These are phyloP conservation scores for Acacia confusa DNA, from an alignment of 306 rosid genomes.

Conservation along the genomic window DNA sequence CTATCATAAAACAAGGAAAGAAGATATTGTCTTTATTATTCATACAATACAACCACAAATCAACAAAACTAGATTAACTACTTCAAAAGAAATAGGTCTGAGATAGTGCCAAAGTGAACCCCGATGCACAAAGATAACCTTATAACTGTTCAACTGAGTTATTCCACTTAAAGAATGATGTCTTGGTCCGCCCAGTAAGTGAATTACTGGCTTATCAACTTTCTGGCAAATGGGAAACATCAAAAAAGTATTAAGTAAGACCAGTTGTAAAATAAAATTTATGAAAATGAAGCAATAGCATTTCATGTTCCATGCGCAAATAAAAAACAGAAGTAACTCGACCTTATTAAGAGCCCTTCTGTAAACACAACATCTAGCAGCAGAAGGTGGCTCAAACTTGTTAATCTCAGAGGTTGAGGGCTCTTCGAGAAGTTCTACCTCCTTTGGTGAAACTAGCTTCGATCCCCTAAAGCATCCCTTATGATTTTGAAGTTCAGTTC, in stretches of 20 bases:
- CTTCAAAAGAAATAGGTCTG: constrained; percentile 23
- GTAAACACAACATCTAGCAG: constrained; percentile 72
- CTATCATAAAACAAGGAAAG: constrained; percentile 45
- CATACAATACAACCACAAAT: constrained; percentile 18
- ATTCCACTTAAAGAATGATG: constrained; percentile 67
- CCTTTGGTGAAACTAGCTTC: constrained; percentile 55
- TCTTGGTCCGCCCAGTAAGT: constrained; percentile 67
- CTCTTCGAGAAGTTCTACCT: constrained; percentile 53
- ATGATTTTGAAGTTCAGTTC: constrained; percentile 62
- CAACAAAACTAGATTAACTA: background rate
- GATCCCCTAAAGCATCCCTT: constrained; percentile 70
- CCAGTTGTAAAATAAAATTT: constrained; percentile 15
- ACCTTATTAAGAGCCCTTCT: constrained; percentile 65
- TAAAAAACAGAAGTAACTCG: background rate
- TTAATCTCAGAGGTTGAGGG: constrained; percentile 44
- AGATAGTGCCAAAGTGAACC: background rate
- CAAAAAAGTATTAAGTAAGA: constrained; percentile 26
- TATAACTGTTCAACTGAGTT: constrained; percentile 46
- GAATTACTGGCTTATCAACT: constrained; percentile 55
- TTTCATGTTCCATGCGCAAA: background rate
- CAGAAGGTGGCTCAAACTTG: constrained; percentile 65
- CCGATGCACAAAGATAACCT: constrained; percentile 49
- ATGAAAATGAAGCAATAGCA: background rate
- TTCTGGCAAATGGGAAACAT: constrained; percentile 42
- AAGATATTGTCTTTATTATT: constrained; percentile 6